Evolutionary conservation across 257 asterid species (phyloP), one percentile per base, ranked within the genome.

Genomic region (Ophiorrhiza pumila): DNA sequence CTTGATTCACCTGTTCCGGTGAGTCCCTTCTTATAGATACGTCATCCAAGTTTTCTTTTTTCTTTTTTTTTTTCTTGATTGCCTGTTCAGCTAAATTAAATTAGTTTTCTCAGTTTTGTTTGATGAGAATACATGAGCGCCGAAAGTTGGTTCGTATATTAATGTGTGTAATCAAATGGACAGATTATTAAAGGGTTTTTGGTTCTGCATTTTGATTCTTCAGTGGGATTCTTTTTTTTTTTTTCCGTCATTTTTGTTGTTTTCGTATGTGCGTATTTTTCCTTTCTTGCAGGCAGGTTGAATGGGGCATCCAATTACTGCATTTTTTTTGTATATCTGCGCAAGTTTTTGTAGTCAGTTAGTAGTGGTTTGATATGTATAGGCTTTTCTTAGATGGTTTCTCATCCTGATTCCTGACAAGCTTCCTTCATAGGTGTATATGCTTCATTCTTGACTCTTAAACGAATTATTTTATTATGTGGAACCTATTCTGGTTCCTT

Each of bases 1-100:
- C n/a, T n/a, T n/a, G n/a, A n/a, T 22, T 53, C 69, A 32, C 17
- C 9, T 10, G 46, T 55, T 50, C 63, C 49, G 73, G 73, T 69
- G 45, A 50, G 46, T 69, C 23, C 32, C 50, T 52, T 63, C 50
- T n/a, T 20, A 10, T 34, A 3, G 14, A 14, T 8, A 22, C 50
- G 11, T 37, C 32, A 39, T 22, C 22, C 22, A 9, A 53, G 60
- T n/a, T 9, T 11, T 5, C 17, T 50, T 22, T n/a, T 7, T 49
- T 49, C 7, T 47, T 43, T 43, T 67, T 10, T 25, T 13, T 45
- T 31, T 12, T 22, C 49, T 1, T 7, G 34, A 37, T 42, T n/a
- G 42, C 3, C 13, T 13, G 7, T 52, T 29, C 12, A 52, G 29
- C n/a, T 52, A 29, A 52, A 52, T 52, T 52, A 29, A 29, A 20